A percentile compares a stretch with the other conserved stretches of the same genome.
Conservation (phyloP, 2,329 filamentous ascomycete genomes). For the Xylariaceae sp. region DNA sequence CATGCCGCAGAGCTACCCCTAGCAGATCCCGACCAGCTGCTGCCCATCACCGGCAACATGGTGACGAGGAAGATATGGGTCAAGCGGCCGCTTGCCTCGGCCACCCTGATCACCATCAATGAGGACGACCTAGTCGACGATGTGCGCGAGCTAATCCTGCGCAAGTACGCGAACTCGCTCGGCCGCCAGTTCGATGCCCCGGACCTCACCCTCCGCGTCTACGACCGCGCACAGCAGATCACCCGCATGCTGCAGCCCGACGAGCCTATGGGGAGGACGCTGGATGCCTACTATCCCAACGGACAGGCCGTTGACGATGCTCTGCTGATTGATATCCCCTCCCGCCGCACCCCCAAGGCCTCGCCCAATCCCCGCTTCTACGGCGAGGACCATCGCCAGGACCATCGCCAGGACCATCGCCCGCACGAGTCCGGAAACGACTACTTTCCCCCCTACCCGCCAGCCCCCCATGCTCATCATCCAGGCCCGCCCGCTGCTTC, state of each 20-base stretch:
- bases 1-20: conserved; percentile 32
- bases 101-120: conserved; percentile 76
- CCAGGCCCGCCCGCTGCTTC: conserved; percentile 20
- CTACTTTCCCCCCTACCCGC: conserved; percentile 27
- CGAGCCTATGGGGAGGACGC: conserved; percentile 67
- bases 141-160: conserved; percentile 82
- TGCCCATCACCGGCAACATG: conserved; percentile 42
- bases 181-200: conserved; percentile 85
- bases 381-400: conserved; percentile 22
- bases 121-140: conserved; percentile 93
- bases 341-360: conserved; percentile 67
- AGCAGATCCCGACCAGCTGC: conserved; percentile 27
- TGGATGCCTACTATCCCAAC: conserved; percentile 78
- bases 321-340: conserved; percentile 79
- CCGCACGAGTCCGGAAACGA: conserved; percentile 27
- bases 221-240: conserved; percentile 56
- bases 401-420: too few species aligned
- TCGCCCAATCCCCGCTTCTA: conserved; percentile 50
- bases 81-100: conserved; percentile 74
- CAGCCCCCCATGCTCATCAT: conserved; percentile 19
- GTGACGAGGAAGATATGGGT: conserved; percentile 87
- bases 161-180: conserved; percentile 89
- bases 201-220: conserved; percentile 74
- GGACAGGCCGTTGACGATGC: conserved; percentile 87
- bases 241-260: conserved; percentile 77